Evolutionary conservation across 2,329 filamentous ascomycete species (phyloP), one percentile per base, ranked within the genome.

Genomic region (Talaromyces sp.): DNA sequence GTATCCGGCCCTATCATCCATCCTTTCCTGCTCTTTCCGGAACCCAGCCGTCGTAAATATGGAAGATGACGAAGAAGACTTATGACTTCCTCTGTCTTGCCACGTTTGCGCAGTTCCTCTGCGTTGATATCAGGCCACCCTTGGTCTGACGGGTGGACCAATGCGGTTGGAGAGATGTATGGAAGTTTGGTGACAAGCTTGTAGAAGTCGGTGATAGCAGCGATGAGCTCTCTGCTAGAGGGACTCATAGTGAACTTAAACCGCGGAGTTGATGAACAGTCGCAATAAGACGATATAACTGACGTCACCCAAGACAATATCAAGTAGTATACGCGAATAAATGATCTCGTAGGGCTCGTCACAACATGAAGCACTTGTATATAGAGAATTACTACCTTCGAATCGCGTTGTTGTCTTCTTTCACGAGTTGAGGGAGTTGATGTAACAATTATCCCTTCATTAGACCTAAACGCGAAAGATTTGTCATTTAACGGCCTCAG

Each of bases 1-100:
- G 41, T 52, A 22, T 59, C 50, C 9, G 63, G 63, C 2, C 58
- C 35, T 25, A 65, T 22, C 63, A 65, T 62, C 50, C 63, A 65
- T 62, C 35, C 47, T n/a, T 49, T 43, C 33, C 41, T 25, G 41
- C 50, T 7, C 6, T 57, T 33, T 39, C n/a, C n/a, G n/a, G 37
- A 10, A 10, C 13, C 22, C 3, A 35, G 59, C 2, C 25, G 31
- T 31, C 43, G 39, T 39, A 65, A 31, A 9, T 65, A 65, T 45
- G 63, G 63, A n/a, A 65, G 45, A 19, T 58, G 17, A 10, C 50
- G 59, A 15, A 65, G 63, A 41, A 65, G 25, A 11, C 33, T 10
- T 35, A 65, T 62, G 43, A 58, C 49, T 31, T 52, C 50, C 5
- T 62, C 63, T 5, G 63, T 62, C 35, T 54, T 62, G 52, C 63